phyloP scores from a whole-genome alignment of 768 basidiomycete species.

The Agaricus blazei region DNA sequence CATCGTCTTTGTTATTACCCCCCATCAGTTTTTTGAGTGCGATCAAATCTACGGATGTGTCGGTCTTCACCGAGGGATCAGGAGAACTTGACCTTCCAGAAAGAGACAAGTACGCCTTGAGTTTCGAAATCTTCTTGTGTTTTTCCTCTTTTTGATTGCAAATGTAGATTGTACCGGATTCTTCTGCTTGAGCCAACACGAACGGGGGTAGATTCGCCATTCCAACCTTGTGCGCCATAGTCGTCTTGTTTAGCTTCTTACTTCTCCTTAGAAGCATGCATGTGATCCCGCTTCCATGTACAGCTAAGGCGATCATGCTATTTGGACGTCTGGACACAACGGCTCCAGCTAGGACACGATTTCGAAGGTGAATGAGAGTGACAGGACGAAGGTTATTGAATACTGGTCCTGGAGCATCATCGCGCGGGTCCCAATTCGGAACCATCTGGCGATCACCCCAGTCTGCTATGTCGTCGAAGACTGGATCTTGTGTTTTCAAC shows the following conservation, averaged over 20 bases:
- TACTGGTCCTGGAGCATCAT: not conserved
- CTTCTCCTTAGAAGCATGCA: conserved; percentile 17
- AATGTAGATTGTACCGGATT: conserved; percentile 3
- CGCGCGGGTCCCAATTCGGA: conserved; percentile 2
- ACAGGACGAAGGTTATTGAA: not conserved
- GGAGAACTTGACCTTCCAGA: too few species aligned
- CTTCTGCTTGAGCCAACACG: conserved; percentile 11
- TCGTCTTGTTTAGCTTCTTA: not conserved
- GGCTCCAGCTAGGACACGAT: conserved; percentile 1
- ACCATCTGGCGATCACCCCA: conserved; percentile 13
- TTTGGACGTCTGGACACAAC: conserved; percentile 8
- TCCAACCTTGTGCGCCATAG: conserved; percentile 11
- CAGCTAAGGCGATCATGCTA: conserved; percentile 11
- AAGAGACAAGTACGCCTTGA: not conserved
- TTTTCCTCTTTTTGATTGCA: not conserved
- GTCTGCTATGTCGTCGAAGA: not conserved
- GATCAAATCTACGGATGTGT: too few species aligned
- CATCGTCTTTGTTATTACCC: too few species aligned
- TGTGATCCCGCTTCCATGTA: conserved; percentile 17
- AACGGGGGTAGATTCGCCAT: conserved; percentile 20
- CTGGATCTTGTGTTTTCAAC: conserved; percentile 11
- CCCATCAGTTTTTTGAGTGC: too few species aligned
- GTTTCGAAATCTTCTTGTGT: too few species aligned
- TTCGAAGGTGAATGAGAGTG: conserved; percentile 6
- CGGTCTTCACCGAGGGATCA: too few species aligned